A percentile compares a stretch with the other conserved stretches of the same genome.
phyloP scores from a whole-genome alignment of 169 alveolate genomes.

The Plasmodium adleri region DNA sequence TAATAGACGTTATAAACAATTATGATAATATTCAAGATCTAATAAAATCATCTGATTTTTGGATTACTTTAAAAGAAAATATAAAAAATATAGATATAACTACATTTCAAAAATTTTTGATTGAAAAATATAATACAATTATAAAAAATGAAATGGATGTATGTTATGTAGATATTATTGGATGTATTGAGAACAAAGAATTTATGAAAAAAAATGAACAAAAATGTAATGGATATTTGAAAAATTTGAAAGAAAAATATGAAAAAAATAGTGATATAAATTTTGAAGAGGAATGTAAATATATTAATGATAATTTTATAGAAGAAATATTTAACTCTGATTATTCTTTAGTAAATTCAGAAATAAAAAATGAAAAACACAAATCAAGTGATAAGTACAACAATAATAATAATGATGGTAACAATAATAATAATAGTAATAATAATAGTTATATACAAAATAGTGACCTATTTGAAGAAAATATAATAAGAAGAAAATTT shows the following conservation, averaged over 20 bases:
- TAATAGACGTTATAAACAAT: conserved; percentile 19
- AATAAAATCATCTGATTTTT: conserved; percentile 31
- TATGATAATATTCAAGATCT: conserved; percentile 42
- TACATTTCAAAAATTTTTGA: conserved; percentile 40
- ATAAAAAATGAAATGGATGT: conserved; percentile 10
- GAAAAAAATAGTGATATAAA: conserved; percentile 12
- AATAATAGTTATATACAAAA: not conserved
- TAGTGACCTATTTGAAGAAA: not conserved
- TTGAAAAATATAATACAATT: conserved; percentile 22
- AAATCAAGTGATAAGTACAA: not conserved
- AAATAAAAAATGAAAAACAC: not conserved
- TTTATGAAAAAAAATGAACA: conserved; percentile 46
- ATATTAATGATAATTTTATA: conserved; percentile 38
- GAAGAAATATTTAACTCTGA: conserved; percentile 14
- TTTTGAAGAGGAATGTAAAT: conserved; percentile 55
- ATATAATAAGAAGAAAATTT: conserved; percentile 25
- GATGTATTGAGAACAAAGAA: conserved; percentile 9
- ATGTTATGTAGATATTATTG: conserved; percentile 19
- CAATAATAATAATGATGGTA: not conserved
- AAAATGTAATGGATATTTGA: conserved; percentile 54
- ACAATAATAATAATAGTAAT: not conserved
- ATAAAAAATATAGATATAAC: conserved; percentile 8
- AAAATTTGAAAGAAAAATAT: conserved; percentile 29
- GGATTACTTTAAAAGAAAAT: conserved; percentile 30
- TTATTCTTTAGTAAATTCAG: not conserved